Conservation (phyloP, 371 early-diverging fungal genomes). For the Dinochytrium kinnereticum region DNA sequence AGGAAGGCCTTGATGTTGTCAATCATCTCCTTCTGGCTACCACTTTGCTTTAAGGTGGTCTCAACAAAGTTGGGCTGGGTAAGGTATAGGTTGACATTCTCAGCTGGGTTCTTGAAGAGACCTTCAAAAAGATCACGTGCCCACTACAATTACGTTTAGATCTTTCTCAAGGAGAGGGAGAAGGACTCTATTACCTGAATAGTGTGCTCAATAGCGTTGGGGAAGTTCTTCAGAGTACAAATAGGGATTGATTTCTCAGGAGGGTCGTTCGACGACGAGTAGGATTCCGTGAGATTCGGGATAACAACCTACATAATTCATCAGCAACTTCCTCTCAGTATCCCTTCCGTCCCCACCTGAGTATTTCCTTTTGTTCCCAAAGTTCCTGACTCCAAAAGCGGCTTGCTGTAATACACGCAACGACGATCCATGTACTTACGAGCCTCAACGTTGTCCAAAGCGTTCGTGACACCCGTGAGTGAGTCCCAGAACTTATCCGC, state of each 20-base stretch:
- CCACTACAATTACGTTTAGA: slow-evolving; percentile 64
- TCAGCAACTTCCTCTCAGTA: neutral
- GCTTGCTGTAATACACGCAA: slow-evolving; percentile 95
- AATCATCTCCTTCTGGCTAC: slow-evolving; percentile 77
- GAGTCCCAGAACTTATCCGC: slow-evolving; percentile 92
- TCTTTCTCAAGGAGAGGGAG: neutral
- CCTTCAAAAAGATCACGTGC: slow-evolving; percentile 98
- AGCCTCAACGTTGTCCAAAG: slow-evolving; percentile 99
- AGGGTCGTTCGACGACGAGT: slow-evolving; percentile 98
- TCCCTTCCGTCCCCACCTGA: slow-evolving; percentile 61
- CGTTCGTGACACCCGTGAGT: slow-evolving; percentile 96
- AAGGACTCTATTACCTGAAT: slow-evolving; percentile 74
- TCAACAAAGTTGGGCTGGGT: slow-evolving; percentile 84
- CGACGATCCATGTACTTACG: slow-evolving; percentile 98
- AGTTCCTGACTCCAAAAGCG: slow-evolving; percentile 98
- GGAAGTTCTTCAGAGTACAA: slow-evolving; percentile 99
- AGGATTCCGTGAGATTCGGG: slow-evolving; percentile 97
- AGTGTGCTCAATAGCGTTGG: slow-evolving; percentile 99
- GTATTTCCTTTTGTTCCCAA: slow-evolving; percentile 99
- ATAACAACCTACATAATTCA: slow-evolving; percentile 70
- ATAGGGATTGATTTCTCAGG: slow-evolving; percentile 99
- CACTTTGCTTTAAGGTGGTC: slow-evolving; percentile 76
- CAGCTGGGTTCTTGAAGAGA: slow-evolving; percentile 88
- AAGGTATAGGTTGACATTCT: slow-evolving; percentile 92
- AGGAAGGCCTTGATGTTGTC: slow-evolving; percentile 73